phyloP scores from a whole-genome alignment of 1,284 basidiomycete species.

The Bjerkandera adusta region DNA sequence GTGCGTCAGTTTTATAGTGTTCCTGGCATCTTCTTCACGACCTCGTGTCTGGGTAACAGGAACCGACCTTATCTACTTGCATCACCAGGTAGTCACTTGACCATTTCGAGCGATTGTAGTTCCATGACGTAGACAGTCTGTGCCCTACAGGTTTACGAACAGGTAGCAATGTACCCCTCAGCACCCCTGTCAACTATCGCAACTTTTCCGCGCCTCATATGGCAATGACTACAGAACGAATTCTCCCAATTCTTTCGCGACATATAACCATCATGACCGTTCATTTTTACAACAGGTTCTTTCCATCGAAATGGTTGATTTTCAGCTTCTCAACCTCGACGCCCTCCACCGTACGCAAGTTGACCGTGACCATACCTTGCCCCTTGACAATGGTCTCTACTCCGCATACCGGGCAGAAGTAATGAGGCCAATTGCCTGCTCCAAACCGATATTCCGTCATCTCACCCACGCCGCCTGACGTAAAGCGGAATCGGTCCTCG shows the following conservation, averaged over 20 bases:
- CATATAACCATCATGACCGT: not conserved
- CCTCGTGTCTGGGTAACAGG: not conserved
- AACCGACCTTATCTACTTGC: not conserved
- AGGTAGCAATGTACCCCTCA: not conserved
- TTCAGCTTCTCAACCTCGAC: not conserved
- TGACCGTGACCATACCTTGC: not conserved
- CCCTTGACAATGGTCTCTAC: not conserved
- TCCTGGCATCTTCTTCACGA: not conserved
- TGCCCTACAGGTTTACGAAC: not conserved
- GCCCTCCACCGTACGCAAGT: conserved; percentile 1
- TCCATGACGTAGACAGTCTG: not conserved
- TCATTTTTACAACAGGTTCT: not conserved
- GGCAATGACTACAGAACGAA: not conserved
- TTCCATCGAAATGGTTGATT: not conserved
- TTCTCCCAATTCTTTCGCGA: not conserved
- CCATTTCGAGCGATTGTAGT: not conserved
- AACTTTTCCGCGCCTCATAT: too few relatives aligned
- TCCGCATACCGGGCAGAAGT: conserved; percentile 3
- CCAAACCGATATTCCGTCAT: not conserved
- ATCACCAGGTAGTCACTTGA: not conserved
- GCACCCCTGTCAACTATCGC: not conserved
- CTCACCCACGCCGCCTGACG: not conserved
- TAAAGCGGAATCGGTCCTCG: not conserved
- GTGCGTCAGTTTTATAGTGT: not conserved
- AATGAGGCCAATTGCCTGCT: not conserved